Percentiles rank a stretch among this genome's conserved stretches.
Evolutionary conservation across 345 rosid genomes (phyloP).

Genomic region (Sisymbrium altissimum): DNA sequence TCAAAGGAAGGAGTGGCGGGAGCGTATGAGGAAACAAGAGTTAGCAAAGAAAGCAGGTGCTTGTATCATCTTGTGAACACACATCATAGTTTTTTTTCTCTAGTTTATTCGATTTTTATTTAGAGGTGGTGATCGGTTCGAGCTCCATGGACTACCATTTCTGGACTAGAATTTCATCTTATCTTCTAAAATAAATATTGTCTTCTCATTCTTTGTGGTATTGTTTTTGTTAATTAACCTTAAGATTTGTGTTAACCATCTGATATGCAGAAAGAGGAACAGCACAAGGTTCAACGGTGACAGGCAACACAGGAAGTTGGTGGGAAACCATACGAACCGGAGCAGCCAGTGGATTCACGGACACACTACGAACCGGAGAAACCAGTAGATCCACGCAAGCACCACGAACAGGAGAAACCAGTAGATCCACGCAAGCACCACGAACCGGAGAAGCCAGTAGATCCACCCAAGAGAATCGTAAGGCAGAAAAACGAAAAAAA

Average conservation of each 20-base stretch:
- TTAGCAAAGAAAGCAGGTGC: background rate
- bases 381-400: background rate
- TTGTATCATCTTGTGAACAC: background rate
- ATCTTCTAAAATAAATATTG: too few relatives aligned
- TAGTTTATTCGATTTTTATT: background rate
- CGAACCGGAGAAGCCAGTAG: background rate
- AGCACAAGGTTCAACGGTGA: background rate
- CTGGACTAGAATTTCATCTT: background rate
- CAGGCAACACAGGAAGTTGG: background rate
- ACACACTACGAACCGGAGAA: too few relatives aligned
- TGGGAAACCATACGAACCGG: background rate
- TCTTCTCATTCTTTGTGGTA: background rate
- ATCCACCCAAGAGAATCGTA: background rate
- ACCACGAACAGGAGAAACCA: background rate
- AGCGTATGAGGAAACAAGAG: background rate
- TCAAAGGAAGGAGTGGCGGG: background rate
- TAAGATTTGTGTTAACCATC: background rate
- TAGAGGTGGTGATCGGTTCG: background rate
- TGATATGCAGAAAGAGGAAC: background rate
- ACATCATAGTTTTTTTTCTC: too few relatives aligned
- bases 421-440: background rate
- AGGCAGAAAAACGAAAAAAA: too few relatives aligned
- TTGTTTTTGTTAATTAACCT: background rate
- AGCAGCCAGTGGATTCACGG: too few relatives aligned
- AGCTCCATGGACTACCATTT: background rate